Evolutionary conservation across 805 yeast species (phyloP).

Genomic region (Barnettozyma sucrosica): DNA sequence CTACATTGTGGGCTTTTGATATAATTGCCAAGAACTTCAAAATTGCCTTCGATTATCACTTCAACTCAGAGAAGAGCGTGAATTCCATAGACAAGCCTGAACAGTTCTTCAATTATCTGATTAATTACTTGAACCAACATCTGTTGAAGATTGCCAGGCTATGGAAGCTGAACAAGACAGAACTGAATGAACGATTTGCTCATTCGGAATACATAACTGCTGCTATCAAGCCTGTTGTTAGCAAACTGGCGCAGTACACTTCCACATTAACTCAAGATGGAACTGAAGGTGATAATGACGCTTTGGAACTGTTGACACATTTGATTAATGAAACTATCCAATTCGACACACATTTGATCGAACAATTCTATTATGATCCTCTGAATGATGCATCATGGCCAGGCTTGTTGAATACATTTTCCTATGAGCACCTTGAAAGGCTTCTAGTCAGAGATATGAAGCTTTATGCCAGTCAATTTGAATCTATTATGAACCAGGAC

Average conservation of each 20-base stretch:
- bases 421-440: slow-evolving; percentile 29
- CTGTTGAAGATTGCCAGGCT: slow-evolving; percentile 35
- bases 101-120: slow-evolving; percentile 44
- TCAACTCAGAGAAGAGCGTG: slow-evolving; percentile 38
- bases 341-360: slow-evolving; percentile 32
- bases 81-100: slow-evolving; percentile 45
- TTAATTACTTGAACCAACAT: slow-evolving; percentile 39
- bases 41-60: slow-evolving; percentile 49
- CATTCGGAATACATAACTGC: slow-evolving; percentile 36
- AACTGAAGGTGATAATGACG: slow-evolving; percentile 10
- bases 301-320: slow-evolving; percentile 23
- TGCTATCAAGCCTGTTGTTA: slow-evolving; percentile 37
- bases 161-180: slow-evolving; percentile 31
- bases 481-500: slow-evolving; percentile 33
- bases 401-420: slow-evolving; percentile 23
- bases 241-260: slow-evolving; percentile 32
- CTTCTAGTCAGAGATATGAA: slow-evolving; percentile 47
- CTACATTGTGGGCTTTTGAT: slow-evolving; percentile 47
- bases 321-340: slow-evolving; percentile 35
- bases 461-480: slow-evolving; percentile 39
- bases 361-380: slow-evolving; percentile 38
- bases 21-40: slow-evolving; percentile 39
- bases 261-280: slow-evolving; percentile 16
- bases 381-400: slow-evolving; percentile 27
- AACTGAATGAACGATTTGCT: slow-evolving; percentile 25